A percentile compares a stretch with the other conserved stretches of the same genome.
Conservation (phyloP, 2,329 filamentous ascomycete species). For the Penicillium sp. region DNA sequence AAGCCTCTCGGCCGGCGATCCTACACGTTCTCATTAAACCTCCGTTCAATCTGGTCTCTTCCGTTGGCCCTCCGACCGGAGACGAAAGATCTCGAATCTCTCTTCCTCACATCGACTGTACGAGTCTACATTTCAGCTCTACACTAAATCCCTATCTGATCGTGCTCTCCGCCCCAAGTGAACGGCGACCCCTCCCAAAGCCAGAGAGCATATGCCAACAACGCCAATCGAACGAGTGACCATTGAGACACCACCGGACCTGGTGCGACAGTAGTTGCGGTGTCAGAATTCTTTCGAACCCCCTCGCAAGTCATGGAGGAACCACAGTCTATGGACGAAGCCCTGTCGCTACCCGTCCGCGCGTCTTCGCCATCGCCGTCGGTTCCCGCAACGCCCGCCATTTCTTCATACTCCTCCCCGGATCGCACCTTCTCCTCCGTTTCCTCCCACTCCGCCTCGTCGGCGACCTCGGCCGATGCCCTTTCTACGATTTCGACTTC, state of each 20-base stretch:
- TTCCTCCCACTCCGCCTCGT: slow-evolving; percentile 51
- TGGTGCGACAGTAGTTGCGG: slow-evolving; percentile 19
- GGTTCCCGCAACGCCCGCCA: slow-evolving; percentile 47
- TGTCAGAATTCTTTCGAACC: slow-evolving; percentile 10
- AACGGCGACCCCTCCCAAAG: slow-evolving; percentile 3
- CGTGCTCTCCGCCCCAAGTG: neutral
- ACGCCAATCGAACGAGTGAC: slow-evolving; percentile 10
- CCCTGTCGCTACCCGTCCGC: slow-evolving; percentile 33
- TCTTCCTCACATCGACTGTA: neutral
- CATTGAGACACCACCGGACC: slow-evolving; percentile 9
- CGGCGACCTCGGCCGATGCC: slow-evolving; percentile 48
- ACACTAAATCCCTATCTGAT: neutral
- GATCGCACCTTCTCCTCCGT: slow-evolving; percentile 52
- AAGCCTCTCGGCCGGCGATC: slow-evolving; percentile 32
- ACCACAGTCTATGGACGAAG: slow-evolving; percentile 21
- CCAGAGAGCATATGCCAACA: slow-evolving; percentile 4
- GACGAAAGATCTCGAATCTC: neutral
- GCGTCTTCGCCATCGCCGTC: slow-evolving; percentile 46
- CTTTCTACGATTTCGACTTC: slow-evolving; percentile 48
- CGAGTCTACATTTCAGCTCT: neutral
- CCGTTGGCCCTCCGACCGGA: slow-evolving; percentile 22
- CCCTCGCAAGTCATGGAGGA: slow-evolving; percentile 32
- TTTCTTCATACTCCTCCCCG: slow-evolving; percentile 50
- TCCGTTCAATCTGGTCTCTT: slow-evolving; percentile 21
- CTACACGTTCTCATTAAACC: slow-evolving; percentile 29